Percentiles rank a stretch among this genome's conserved stretches.
phyloP scores from a whole-genome alignment of 73 alveolate species.

The Paramecium biaurelia region DNA sequence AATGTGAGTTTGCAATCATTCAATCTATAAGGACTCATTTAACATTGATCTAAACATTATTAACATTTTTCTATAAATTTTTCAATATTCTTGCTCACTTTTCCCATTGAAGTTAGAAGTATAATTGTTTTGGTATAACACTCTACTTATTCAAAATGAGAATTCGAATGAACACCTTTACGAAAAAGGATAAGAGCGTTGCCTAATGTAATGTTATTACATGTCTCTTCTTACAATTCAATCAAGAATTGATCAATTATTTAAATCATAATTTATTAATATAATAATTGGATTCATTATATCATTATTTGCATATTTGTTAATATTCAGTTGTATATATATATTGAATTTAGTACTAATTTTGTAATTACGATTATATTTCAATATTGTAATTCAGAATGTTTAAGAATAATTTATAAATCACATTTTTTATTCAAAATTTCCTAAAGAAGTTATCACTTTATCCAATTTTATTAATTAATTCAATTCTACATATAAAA shows the following conservation, averaged over 20 bases:
- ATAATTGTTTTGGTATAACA: not conserved
- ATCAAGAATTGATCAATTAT: not conserved
- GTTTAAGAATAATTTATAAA: not conserved
- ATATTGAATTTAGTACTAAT: too few species aligned
- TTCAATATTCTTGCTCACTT: not conserved
- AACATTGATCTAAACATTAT: not conserved
- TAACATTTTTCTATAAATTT: not conserved
- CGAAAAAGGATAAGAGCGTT: not conserved
- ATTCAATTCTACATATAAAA: too few species aligned
- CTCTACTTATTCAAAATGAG: conserved; percentile 24
- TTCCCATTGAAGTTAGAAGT: not conserved
- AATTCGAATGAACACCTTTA: not conserved
- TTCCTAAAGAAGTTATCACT: not conserved
- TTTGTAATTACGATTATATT: not conserved
- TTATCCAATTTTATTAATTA: too few species aligned
- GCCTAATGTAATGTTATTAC: not conserved
- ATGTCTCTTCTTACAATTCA: not conserved
- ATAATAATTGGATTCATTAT: not conserved
- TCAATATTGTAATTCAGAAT: too few species aligned
- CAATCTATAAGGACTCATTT: not conserved
- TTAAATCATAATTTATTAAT: not conserved
- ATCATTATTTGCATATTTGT: not conserved
- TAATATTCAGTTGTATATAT: too few species aligned
- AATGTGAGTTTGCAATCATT: not conserved
- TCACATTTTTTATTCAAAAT: not conserved